phyloP scores from a whole-genome alignment of 176 grass and related monocot species.

The Triticum turgidum region DNA sequence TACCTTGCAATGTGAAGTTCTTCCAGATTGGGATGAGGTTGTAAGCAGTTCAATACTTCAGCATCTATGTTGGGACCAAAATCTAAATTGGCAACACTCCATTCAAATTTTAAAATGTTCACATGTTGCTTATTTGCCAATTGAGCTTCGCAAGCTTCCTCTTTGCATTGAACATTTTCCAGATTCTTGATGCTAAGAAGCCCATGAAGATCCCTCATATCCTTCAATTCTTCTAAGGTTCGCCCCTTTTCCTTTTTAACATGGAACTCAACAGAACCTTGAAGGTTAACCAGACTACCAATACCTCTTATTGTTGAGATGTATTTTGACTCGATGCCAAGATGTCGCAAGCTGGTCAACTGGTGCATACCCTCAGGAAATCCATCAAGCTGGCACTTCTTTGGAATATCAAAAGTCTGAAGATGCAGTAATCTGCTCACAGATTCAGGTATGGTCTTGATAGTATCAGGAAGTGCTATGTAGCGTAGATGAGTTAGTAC shows the following conservation, averaged over 20 bases:
- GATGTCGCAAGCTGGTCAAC: slow-evolving; percentile 45
- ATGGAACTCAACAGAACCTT: slow-evolving; percentile 41
- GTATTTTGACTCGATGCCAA: slow-evolving; percentile 24
- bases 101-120: slow-evolving; percentile 40
- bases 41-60: slow-evolving; percentile 33
- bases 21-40: slow-evolving; percentile 35
- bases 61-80: neutral
- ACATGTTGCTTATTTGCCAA: slow-evolving; percentile 35
- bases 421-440: slow-evolving; percentile 55
- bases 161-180: slow-evolving; percentile 36
- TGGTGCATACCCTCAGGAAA: slow-evolving; percentile 30
- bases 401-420: slow-evolving; percentile 49
- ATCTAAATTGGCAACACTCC: slow-evolving; percentile 10
- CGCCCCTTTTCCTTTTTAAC: slow-evolving; percentile 28
- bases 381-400: slow-evolving; percentile 25
- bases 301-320: slow-evolving; percentile 40
- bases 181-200: slow-evolving; percentile 38
- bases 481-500: slow-evolving; percentile 54
- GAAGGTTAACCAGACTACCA: slow-evolving; percentile 43
- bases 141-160: slow-evolving; percentile 35
- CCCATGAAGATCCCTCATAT: slow-evolving; percentile 45
- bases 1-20: slow-evolving; percentile 47
- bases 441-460: slow-evolving; percentile 36
- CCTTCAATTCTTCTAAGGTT: slow-evolving; percentile 41
- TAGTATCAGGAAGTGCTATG: slow-evolving; percentile 44